A percentile compares a stretch with the other conserved stretches of the same genome.
Conservation (phyloP, 1,284 basidiomycete genomes). For the Rhodotorula sp. region DNA sequence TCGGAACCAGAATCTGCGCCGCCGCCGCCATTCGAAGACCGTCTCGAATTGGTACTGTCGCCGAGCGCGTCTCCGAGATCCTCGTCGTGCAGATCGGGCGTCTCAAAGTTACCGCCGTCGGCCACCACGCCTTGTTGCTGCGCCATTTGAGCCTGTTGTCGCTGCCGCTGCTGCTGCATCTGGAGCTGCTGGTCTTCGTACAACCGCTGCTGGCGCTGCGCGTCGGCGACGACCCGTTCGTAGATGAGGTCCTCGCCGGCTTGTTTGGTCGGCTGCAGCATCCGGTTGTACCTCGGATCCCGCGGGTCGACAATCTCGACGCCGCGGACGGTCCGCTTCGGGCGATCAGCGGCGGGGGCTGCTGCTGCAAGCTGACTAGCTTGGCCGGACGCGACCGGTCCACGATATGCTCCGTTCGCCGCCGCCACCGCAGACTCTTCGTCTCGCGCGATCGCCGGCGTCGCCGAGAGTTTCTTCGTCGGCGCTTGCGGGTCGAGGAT, state of each 20-base stretch:
- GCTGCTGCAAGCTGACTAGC: neutral
- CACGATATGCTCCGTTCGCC: neutral
- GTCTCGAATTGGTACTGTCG: conserved; percentile 7
- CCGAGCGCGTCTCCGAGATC: conserved; percentile 23
- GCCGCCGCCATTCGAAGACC: conserved; percentile 5
- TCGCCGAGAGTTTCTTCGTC: conserved; percentile 63
- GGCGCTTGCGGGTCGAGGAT: conserved; percentile 29
- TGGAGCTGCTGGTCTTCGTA: neutral
- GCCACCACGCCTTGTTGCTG: neutral
- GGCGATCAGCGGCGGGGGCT: neutral
- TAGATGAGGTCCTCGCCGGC: conserved; percentile 27
- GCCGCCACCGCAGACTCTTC: neutral
- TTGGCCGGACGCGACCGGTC: neutral
- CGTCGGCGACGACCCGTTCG: conserved; percentile 20
- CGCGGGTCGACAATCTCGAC: conserved; percentile 38
- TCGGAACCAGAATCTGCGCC: conserved; percentile 38
- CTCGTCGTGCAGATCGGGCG: conserved; percentile 11
- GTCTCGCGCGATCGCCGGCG: conserved; percentile 64
- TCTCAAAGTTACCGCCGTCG: conserved; percentile 7
- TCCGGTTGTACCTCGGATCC: conserved; percentile 38
- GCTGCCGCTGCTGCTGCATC: neutral
- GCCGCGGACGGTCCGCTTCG: conserved; percentile 25
- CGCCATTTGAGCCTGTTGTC: no score
- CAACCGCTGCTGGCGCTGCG: conserved; percentile 5
- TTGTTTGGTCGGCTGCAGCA: conserved; percentile 33